A percentile compares a stretch with the other conserved stretches of the same genome.
phyloP scores from a whole-genome alignment of 768 basidiomycete genomes.

The Boletus rubropictus region DNA sequence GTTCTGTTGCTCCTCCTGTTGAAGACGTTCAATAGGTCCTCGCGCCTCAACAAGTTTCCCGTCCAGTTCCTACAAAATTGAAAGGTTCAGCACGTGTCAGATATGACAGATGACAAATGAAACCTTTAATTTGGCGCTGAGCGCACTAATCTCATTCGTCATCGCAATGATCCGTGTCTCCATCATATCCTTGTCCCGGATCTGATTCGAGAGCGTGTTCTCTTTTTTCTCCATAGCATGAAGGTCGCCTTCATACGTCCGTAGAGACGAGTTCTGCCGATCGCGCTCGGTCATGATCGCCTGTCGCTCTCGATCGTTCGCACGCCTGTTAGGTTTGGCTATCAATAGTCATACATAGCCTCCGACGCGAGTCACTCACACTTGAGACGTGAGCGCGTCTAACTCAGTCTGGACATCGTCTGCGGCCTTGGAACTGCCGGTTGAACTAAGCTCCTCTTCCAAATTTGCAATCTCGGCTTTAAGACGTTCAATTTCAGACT shows the following conservation, averaged over 20 bases:
- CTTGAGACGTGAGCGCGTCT: slow-evolving; percentile 50
- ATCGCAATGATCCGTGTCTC: slow-evolving; percentile 54
- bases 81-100: background rate
- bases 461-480: slow-evolving; percentile 55
- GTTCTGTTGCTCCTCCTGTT: slow-evolving; percentile 45
- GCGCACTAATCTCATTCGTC: slow-evolving; percentile 49
- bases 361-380: slow-evolving; percentile 44
- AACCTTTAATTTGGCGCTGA: slow-evolving; percentile 49
- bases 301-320: slow-evolving; percentile 58
- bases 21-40: slow-evolving; percentile 59
- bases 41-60: slow-evolving; percentile 53
- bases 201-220: slow-evolving; percentile 48
- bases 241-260: slow-evolving; percentile 54
- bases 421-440: slow-evolving; percentile 74
- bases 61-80: slow-evolving; percentile 52
- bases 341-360: background rate
- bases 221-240: slow-evolving; percentile 60
- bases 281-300: slow-evolving; percentile 56
- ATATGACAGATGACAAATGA: background rate
- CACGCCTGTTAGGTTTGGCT: slow-evolving; percentile 41
- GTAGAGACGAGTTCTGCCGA: slow-evolving; percentile 45
- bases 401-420: slow-evolving; percentile 84
- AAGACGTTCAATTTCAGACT: slow-evolving; percentile 53
- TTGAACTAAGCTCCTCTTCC: slow-evolving; percentile 62
- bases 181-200: slow-evolving; percentile 51